A percentile compares a stretch with the other conserved stretches of the same genome.
Conservation (phyloP, 257 asterid species). For the Solanum pimpinellifolium region DNA sequence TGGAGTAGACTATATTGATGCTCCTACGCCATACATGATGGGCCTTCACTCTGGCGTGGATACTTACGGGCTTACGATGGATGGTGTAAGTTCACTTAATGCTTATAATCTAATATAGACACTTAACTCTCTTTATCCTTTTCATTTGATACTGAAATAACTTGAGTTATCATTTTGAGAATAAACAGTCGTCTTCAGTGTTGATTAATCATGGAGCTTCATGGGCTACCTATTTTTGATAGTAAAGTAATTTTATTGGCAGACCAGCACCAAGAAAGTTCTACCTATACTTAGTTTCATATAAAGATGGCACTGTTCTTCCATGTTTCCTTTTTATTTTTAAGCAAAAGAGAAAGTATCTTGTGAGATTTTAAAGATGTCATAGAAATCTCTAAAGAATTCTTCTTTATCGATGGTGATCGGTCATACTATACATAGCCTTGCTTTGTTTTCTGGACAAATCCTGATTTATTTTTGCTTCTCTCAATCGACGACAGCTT, state of each 20-base stretch:
- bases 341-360: background rate
- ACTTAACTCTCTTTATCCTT: background rate
- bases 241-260: background rate
- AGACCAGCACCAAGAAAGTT: background rate
- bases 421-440: background rate
- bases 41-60: conserved; percentile 99
- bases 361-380: background rate
- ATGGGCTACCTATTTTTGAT: background rate
- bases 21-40: conserved; percentile 99
- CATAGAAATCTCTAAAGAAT: background rate
- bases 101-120: background rate
- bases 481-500: background rate
- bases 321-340: background rate
- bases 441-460: background rate
- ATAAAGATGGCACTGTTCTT: background rate
- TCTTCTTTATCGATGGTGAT: background rate
- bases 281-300: background rate
- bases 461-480: background rate
- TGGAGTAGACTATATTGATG: conserved; percentile 99
- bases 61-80: conserved; percentile 84
- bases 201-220: background rate
- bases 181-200: background rate
- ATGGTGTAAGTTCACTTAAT: conserved; percentile 69
- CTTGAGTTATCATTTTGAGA: background rate
- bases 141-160: background rate